Base-by-base conservation (phyloP, 306 rosid species). In the Castanopsis chinensis region DNA sequence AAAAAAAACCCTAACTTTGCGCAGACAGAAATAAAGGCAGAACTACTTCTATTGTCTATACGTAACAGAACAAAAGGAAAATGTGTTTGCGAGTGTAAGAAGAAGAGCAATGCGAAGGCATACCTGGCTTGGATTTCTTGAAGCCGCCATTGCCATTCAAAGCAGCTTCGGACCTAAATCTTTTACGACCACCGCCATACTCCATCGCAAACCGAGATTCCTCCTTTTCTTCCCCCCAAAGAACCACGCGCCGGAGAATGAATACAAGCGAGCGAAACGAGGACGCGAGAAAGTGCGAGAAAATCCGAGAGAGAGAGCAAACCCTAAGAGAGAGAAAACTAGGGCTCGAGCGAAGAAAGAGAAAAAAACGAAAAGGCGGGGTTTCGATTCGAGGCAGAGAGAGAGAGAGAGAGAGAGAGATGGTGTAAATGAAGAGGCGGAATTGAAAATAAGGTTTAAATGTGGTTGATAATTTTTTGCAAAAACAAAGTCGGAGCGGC, bases 71-170 rank as follows among this genome's bases (percentile, higher is more conserved):
- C 11, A 28, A 2, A 30, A n/a, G 20, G 23, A 14, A 5, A 23
- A 3, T 33, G 19, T 5, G 45, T 14, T 54, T 20, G 2, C 4
- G 23, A 0, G 14, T 51, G 21, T 23, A 28, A 21, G 45, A 14
- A 19, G 15, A 18, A 57, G 60, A 67, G 53, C 0, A 35, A 20
- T 56, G 23, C 9, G 37, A 76, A 55, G 49, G 71, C 83, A 30
- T 83, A 93, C 98, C 98, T 82, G 87, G 84, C 73, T 82, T 83
- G 76, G 78, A 86, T 86, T 85, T 90, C 91, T 93, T 93, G 23
- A 77, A 73, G 81, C 85, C 91, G 53, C 90, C 98, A 88, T 91
- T 93, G 77, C 92, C 94, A 76, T 93, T 88, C 76, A 87, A 86
- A 75, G 87, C n/a, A 75, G 83, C 80, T 67, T 88, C 93, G 20